These are phyloP conservation scores for Xanthoparmelia taractica DNA, from an alignment of 495 filamentous ascomycete species.

Conservation along the genomic window DNA sequence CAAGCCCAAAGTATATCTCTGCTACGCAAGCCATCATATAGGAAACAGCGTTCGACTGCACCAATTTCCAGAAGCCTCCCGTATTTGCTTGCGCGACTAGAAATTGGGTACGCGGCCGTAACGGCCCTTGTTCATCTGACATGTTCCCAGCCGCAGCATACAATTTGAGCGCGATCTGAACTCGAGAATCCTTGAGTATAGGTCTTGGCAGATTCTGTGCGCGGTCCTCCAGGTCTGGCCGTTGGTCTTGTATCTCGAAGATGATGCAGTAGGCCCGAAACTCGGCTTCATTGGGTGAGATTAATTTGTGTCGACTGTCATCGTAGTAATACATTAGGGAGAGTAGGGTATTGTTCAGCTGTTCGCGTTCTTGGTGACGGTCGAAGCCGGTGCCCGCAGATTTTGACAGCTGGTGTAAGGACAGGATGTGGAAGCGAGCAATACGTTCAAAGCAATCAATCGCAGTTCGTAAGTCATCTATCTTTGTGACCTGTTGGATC, in stretches of 20 bases:
- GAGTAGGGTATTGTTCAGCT: slow-evolving; percentile 77
- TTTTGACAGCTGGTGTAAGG: slow-evolving; percentile 70
- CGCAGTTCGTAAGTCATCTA: slow-evolving; percentile 55
- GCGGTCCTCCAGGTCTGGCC: slow-evolving; percentile 62
- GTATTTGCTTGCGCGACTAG: slow-evolving; percentile 56
- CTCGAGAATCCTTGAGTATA: slow-evolving; percentile 46
- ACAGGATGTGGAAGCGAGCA: slow-evolving; percentile 81
- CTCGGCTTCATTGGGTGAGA: slow-evolving; percentile 70
- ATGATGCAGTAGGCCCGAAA: slow-evolving; percentile 87
- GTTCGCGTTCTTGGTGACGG: slow-evolving; percentile 84
- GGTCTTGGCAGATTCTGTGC: slow-evolving; percentile 63
- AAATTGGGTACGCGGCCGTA: slow-evolving; percentile 50
- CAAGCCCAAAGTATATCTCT: slow-evolving; percentile 76
- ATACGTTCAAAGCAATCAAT: slow-evolving; percentile 84
- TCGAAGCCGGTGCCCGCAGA: slow-evolving; percentile 57
- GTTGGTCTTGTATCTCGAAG: slow-evolving; percentile 65
- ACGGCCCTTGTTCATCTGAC: slow-evolving; percentile 54
- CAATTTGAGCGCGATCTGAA: slow-evolving; percentile 60
- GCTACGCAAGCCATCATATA: slow-evolving; percentile 93
- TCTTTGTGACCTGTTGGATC: slow-evolving; percentile 68
- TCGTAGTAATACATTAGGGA: slow-evolving; percentile 88
- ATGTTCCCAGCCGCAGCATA: slow-evolving; percentile 61
- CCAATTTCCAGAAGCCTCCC: slow-evolving; percentile 64
- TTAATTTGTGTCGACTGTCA: slow-evolving; percentile 49
- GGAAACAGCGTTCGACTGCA: slow-evolving; percentile 61